Base-by-base conservation (phyloP, 331 rosid genomes). In the Acacia concinna region DNA sequence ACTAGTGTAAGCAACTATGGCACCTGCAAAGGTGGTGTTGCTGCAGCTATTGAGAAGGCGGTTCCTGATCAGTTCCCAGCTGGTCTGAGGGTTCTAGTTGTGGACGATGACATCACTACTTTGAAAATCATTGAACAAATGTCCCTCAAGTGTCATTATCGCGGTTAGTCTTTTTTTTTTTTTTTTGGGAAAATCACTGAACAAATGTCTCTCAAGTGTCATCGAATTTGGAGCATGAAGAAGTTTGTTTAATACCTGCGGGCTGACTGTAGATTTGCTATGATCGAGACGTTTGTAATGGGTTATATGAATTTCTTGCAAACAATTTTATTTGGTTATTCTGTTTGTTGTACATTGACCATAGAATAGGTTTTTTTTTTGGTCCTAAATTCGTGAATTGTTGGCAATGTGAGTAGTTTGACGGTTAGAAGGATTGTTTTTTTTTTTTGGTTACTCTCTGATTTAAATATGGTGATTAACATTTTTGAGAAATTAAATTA, bases 1-100 rank as follows among this genome's bases (percentile, higher is more conserved):
- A 73, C 81, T n/a, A 27, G 75, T 28, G 81, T 77, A 30, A 71
- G 64, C 51, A 57, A 85, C 75, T 78, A 79, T 59, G 79, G 71
- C 46, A 73, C 83, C 35, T 73, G 88, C 68, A 84, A 67, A 52
- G 77, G 76, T 31, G 80, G 72, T 6, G 80, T 75, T 6, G 52
- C 51, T n/a, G 17, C 73, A 38, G 52, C 59, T 37, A 1, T 8
- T 14, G 73, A 77, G 40, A 67, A 66, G 57, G 75, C 43, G 47
- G 80, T 63, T 25, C 60, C 84, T 17, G 86, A 84, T 38, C 82
- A 74, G 57, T 91, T 91, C 51, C 97, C 97, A 46, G 85, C 18
- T 20, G 97, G 97, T 6, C 74, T 93, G 52, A 82, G 93, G 80
- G 89, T 93, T 79, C 86, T 93, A 2, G 91, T 93, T 59, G 97